Evolutionary conservation across 2,329 filamentous ascomycete species (phyloP).

Genomic region (Trichoderma pleuroti): DNA sequence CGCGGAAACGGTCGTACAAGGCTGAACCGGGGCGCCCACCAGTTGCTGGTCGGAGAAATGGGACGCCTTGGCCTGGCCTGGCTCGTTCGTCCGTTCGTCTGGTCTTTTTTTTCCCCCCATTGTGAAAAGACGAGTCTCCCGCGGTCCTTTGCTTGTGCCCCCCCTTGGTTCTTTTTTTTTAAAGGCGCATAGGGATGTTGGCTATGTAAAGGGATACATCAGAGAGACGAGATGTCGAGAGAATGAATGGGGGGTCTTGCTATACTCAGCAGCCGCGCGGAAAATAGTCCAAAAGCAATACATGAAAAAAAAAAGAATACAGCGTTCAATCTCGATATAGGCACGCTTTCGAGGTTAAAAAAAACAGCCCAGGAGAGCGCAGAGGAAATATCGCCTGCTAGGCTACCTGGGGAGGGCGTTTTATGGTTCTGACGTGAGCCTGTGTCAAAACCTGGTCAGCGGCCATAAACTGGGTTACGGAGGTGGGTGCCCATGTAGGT

Average conservation of each 20-base stretch:
- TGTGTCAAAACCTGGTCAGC: conserved; percentile 14
- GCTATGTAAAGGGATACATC: background rate
- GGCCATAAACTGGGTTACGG: background rate
- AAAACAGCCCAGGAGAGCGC: background rate
- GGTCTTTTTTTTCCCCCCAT: no score
- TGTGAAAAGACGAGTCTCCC: no score
- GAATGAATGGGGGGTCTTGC: background rate
- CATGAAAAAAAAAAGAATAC: no score
- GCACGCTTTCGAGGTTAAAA: background rate
- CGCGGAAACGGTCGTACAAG: background rate
- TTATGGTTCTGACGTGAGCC: conserved; percentile 19
- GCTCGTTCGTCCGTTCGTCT: background rate
- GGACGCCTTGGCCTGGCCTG: background rate
- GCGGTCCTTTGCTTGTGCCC: background rate
- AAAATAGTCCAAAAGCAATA: background rate
- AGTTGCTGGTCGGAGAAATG: background rate
- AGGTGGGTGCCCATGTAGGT: background rate
- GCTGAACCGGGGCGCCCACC: conserved; percentile 2
- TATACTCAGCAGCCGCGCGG: background rate
- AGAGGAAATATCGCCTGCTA: background rate
- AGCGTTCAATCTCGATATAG: background rate
- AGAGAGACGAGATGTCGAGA: background rate
- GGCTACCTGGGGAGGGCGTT: background rate
- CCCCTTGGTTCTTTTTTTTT: background rate
- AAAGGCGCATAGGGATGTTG: background rate